These are phyloP conservation scores for Saccharomycopsis sp. DNA, from an alignment of 805 yeast species.

Conservation along the genomic window DNA sequence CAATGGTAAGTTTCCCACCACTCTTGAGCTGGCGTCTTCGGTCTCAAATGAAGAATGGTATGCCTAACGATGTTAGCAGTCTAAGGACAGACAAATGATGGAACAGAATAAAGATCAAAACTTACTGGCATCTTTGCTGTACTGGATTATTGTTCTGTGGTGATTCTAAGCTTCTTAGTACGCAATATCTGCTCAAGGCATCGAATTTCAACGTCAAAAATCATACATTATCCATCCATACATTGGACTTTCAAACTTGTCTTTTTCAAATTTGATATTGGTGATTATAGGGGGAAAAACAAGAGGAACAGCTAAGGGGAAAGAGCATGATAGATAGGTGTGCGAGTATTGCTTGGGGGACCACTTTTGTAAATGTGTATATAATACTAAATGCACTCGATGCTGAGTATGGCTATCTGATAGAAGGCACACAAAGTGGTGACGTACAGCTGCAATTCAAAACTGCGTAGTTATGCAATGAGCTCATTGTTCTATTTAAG, in stretches of 20 bases:
- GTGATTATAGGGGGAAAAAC: not conserved
- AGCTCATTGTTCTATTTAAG: too few relatives aligned
- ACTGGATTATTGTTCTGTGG: too few relatives aligned
- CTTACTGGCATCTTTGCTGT: not conserved
- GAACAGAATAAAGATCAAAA: not conserved
- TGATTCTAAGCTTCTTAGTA: not conserved
- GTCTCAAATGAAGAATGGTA: conserved; percentile 74
- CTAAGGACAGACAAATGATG: not conserved
- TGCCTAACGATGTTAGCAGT: conserved; percentile 35
- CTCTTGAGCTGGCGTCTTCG: conserved; percentile 52
- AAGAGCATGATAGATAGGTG: too few relatives aligned
- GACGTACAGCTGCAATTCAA: too few relatives aligned
- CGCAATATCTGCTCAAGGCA: too few relatives aligned
- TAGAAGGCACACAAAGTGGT: too few relatives aligned
- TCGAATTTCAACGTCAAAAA: too few relatives aligned
- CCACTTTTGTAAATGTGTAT: too few relatives aligned
- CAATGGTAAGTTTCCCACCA: conserved; percentile 70
- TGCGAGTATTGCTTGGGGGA: not conserved
- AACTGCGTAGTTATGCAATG: too few relatives aligned
- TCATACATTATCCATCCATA: not conserved
- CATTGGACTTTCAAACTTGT: not conserved
- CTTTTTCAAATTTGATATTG: not conserved
- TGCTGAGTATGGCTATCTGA: too few relatives aligned
- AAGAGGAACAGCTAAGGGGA: too few relatives aligned
- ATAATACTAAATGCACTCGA: too few relatives aligned